Evolutionary conservation across 2,329 filamentous ascomycete genomes (phyloP).

Genomic region (Ophiostoma ulmi): DNA sequence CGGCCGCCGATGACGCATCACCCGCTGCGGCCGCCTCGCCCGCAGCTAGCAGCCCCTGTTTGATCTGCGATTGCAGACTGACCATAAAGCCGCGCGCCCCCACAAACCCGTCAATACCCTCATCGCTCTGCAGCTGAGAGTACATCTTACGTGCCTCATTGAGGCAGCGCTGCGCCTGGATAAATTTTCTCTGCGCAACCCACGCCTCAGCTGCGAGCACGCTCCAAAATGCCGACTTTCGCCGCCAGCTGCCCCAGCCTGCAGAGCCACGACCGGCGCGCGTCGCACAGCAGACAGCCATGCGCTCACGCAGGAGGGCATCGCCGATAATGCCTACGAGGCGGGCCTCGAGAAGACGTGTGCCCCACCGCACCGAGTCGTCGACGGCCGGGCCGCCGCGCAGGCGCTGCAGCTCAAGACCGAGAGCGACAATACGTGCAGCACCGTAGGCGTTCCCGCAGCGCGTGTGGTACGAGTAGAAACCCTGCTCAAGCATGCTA

Average conservation of each 20-base stretch:
- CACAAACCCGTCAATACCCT: slow-evolving; percentile 49
- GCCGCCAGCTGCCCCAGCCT: slow-evolving; percentile 63
- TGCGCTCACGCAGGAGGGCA: slow-evolving; percentile 76
- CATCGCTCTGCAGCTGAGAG: slow-evolving; percentile 44
- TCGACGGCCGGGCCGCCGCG: slow-evolving; percentile 76
- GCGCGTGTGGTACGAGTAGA: slow-evolving; percentile 86
- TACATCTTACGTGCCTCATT: slow-evolving; percentile 61
- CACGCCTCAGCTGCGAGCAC: slow-evolving; percentile 78
- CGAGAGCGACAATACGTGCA: slow-evolving; percentile 67
- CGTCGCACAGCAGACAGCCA: slow-evolving; percentile 79
- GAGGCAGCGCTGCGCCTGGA: slow-evolving; percentile 73
- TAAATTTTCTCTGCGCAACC: slow-evolving; percentile 69
- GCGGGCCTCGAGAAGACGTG: slow-evolving; percentile 69
- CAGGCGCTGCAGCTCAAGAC: slow-evolving; percentile 75
- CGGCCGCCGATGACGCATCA: slow-evolving; percentile 21
- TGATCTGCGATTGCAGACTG: slow-evolving; percentile 47
- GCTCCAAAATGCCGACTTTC: slow-evolving; percentile 89
- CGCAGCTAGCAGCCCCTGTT: slow-evolving; percentile 41
- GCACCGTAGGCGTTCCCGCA: slow-evolving; percentile 76
- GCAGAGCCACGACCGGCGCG: slow-evolving; percentile 61
- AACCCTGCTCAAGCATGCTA: slow-evolving; percentile 80
- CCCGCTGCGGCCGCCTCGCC: slow-evolving; percentile 21
- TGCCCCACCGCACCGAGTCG: slow-evolving; percentile 81
- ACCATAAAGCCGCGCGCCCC: slow-evolving; percentile 50
- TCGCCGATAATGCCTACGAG: slow-evolving; percentile 71